Conservation (phyloP, 176 grass and related monocot species). For the Paspalum vaginatum region DNA sequence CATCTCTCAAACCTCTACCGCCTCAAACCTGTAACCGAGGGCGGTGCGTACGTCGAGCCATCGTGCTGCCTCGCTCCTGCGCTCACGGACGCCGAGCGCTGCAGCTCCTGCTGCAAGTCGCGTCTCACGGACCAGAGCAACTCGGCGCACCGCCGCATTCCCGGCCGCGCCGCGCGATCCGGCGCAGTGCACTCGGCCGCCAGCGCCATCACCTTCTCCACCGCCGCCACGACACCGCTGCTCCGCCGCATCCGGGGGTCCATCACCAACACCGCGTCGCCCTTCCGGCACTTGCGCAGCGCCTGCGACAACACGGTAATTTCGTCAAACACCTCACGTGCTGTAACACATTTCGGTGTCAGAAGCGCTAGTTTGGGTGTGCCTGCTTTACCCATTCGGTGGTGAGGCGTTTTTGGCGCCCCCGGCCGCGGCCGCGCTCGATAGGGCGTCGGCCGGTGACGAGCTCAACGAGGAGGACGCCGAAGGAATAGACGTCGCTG, state of each 20-base stretch:
- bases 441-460: constrained; percentile 82
- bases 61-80: constrained; percentile 9
- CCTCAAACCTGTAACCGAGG: constrained; percentile 16
- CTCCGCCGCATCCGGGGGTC: constrained; percentile 72
- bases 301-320: constrained; percentile 59
- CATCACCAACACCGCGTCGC: constrained; percentile 78
- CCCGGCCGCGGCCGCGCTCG: constrained; percentile 57
- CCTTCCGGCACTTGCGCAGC: constrained; percentile 64
- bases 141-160: constrained; percentile 73
- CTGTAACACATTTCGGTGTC: not conserved
- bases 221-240: constrained; percentile 59
- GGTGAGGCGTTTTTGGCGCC: constrained; percentile 69
- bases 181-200: constrained; percentile 64
- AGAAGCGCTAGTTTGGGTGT: not conserved
- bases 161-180: constrained; percentile 65
- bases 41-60: constrained; percentile 37
- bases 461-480: constrained; percentile 91
- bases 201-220: constrained; percentile 71
- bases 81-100: constrained; percentile 28
- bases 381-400: constrained; percentile 70
- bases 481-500: constrained; percentile 98
- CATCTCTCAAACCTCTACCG: constrained; percentile 3
- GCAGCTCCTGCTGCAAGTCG: constrained; percentile 66
- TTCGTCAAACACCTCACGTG: constrained; percentile 41
- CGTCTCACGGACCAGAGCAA: constrained; percentile 82